A percentile compares a stretch with the other conserved stretches of the same genome.
Evolutionary conservation across 345 rosid genomes (phyloP).

Genomic region (Geranium brycei): DNA sequence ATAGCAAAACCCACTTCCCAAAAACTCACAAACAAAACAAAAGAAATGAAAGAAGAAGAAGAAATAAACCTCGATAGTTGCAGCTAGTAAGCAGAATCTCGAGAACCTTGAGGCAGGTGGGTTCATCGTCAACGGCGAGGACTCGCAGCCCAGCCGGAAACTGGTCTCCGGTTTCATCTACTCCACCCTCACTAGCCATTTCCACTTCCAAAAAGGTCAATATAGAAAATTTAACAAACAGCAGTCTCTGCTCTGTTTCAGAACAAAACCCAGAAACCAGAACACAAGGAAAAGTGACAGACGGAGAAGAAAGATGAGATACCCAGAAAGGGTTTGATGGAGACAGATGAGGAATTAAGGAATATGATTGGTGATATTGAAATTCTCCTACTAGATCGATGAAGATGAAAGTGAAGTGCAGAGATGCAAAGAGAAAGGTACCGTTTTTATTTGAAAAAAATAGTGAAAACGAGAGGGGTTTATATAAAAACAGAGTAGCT

Average conservation of each 20-base stretch:
- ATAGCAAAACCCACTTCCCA: slow-evolving; percentile 1
- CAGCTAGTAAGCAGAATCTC: slow-evolving; percentile 50
- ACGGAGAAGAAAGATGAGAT: no score
- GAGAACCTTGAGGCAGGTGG: slow-evolving; percentile 47
- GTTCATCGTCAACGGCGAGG: slow-evolving; percentile 74
- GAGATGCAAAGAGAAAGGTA: no score
- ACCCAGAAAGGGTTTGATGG: no score
- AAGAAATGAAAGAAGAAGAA: no score
- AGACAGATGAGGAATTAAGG: slow-evolving; percentile 3
- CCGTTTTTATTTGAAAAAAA: no score
- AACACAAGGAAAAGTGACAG: no score
- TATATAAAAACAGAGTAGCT: no score
- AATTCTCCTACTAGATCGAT: not conserved
- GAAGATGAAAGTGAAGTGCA: not conserved
- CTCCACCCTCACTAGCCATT: slow-evolving; percentile 40
- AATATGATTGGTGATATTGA: slow-evolving; percentile 7
- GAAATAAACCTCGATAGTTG: slow-evolving; percentile 42
- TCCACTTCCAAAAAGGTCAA: not conserved
- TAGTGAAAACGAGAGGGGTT: no score
- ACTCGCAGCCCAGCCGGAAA: slow-evolving; percentile 71
- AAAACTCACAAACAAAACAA: no score
- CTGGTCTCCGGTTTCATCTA: slow-evolving; percentile 27
- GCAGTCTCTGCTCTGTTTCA: not conserved
- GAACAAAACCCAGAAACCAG: no score
- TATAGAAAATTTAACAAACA: not conserved